A percentile compares a stretch with the other conserved stretches of the same genome.
These are phyloP conservation scores for Cinnamomum micranthum DNA, from an alignment of 164 flowering plant genomes.

Conservation along the genomic window DNA sequence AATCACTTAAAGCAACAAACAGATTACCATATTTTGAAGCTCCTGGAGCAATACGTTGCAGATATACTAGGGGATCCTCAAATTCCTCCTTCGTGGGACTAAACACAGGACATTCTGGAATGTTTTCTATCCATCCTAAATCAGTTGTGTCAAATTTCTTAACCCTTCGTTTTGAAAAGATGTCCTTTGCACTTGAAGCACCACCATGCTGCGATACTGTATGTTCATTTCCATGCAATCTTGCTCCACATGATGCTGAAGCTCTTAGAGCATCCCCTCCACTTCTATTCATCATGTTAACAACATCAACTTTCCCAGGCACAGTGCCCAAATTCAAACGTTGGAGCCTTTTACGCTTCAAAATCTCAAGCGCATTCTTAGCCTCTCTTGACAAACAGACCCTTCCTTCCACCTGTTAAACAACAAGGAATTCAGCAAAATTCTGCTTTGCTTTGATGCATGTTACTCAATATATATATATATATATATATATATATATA, in stretches of 20 bases:
- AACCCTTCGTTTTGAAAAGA: constrained; percentile 53
- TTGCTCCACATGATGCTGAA: constrained; percentile 62
- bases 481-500: too few relatives aligned
- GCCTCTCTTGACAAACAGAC: constrained; percentile 65
- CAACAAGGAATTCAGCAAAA: background rate
- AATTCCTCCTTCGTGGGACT: constrained; percentile 86
- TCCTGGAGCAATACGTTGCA: constrained; percentile 90
- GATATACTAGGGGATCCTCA: constrained; percentile 86
- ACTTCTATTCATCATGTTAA: constrained; percentile 63
- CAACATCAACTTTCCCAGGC: constrained; percentile 26
- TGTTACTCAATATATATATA: too few relatives aligned
- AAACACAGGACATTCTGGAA: constrained; percentile 87
- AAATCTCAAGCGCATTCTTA: constrained; percentile 53
- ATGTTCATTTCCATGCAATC: constrained; percentile 38
- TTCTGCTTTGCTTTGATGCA: background rate
- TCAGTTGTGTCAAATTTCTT: constrained; percentile 56
- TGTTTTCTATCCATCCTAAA: constrained; percentile 71
- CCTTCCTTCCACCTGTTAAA: constrained; percentile 82
- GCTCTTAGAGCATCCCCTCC: constrained; percentile 87
- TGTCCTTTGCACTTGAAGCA: constrained; percentile 35
- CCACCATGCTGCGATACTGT: constrained; percentile 25
- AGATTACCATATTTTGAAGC: constrained; percentile 86
- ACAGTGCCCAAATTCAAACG: constrained; percentile 41
- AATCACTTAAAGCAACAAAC: background rate
- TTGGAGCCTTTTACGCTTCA: constrained; percentile 77